Evolutionary conservation across 192 early-diverging fungal species (phyloP).

Genomic region (Coemansia sp.): DNA sequence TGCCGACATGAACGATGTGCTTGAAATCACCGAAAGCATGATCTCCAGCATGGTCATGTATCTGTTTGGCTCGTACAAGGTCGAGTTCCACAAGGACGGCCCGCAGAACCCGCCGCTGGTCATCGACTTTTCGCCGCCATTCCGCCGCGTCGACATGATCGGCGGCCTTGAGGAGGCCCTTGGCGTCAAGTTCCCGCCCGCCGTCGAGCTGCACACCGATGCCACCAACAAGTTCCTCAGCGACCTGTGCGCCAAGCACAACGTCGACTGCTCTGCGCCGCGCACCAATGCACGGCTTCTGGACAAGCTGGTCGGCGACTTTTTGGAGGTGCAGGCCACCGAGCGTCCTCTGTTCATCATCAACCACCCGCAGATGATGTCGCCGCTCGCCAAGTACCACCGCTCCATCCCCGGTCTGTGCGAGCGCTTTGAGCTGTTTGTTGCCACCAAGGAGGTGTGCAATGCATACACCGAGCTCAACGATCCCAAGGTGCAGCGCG

Average conservation of each 20-base stretch:
- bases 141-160: conserved; percentile 94
- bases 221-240: conserved; percentile 88
- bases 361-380: conserved; percentile 99
- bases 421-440: conserved; percentile 99
- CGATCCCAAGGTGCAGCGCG: conserved; percentile 98
- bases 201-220: conserved; percentile 75
- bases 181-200: conserved; percentile 89
- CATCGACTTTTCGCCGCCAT: conserved; percentile 97
- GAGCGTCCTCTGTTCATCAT: conserved; percentile 90
- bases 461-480: conserved; percentile 99
- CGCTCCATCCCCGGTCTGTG: conserved; percentile 86
- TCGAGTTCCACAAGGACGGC: conserved; percentile 94
- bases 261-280: conserved; percentile 93
- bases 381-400: conserved; percentile 96
- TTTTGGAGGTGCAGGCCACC: conserved; percentile 76
- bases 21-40: conserved; percentile 91
- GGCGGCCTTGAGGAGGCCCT: conserved; percentile 88
- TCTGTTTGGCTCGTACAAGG: conserved; percentile 87
- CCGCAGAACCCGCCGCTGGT: conserved; percentile 72
- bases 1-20: conserved; percentile 95
- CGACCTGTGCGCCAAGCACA: conserved; percentile 93
- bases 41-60: conserved; percentile 93
- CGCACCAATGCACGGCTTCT: conserved; percentile 90
- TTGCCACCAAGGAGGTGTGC: conserved; percentile 98
- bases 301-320: conserved; percentile 93